Conservation (phyloP, 495 filamentous ascomycete genomes). For the Chaetomium fimeti region DNA sequence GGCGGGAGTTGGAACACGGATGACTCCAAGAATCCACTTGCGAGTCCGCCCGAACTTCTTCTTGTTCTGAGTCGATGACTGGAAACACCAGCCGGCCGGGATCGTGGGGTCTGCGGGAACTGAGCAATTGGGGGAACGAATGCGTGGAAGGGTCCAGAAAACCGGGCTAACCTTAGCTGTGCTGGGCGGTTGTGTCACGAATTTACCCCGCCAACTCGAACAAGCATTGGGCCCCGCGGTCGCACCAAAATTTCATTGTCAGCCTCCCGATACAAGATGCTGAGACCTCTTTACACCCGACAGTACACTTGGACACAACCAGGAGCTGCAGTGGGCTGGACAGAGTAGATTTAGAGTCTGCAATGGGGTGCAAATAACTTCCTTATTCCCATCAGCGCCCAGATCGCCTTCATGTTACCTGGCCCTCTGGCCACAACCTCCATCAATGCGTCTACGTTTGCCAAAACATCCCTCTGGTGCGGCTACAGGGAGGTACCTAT, state of each 20-base stretch:
- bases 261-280: not conserved
- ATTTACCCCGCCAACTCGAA: slow-evolving; percentile 14
- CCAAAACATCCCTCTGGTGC: slow-evolving; percentile 6
- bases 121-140: no score
- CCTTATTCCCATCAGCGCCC: slow-evolving; percentile 25
- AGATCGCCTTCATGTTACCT: slow-evolving; percentile 18
- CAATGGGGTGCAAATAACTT: slow-evolving; percentile 16
- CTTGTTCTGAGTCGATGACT: not conserved
- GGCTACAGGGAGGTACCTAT: slow-evolving; percentile 9
- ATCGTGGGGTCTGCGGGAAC: not conserved
- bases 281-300: not conserved
- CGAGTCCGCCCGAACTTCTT: slow-evolving; percentile 20
- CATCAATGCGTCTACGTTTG: not conserved
- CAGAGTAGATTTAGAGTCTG: not conserved
- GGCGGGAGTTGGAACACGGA: not conserved
- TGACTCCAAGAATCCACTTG: slow-evolving; percentile 13
- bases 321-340: not conserved
- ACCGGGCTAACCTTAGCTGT: not conserved
- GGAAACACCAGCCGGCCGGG: not conserved
- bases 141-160: slow-evolving; percentile 16
- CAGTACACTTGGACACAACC: not conserved
- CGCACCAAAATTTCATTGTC: not conserved
- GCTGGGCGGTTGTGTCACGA: not conserved
- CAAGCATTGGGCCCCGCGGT: slow-evolving; percentile 4
- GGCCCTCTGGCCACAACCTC: slow-evolving; percentile 14